phyloP scores from a whole-genome alignment of 495 filamentous ascomycete species.

The Tuber magnatum region DNA sequence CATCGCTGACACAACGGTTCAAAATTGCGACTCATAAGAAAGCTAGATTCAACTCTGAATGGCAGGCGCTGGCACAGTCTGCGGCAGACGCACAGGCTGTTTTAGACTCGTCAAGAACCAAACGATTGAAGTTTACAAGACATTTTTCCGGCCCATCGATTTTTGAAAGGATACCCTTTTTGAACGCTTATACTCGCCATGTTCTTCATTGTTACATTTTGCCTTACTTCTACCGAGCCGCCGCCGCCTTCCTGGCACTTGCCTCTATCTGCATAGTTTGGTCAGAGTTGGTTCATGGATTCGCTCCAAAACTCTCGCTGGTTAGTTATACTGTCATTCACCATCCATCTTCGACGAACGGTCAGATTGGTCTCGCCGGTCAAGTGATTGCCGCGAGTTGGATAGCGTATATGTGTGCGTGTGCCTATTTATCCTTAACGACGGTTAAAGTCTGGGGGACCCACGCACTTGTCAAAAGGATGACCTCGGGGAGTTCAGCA shows the following conservation, averaged over 20 bases:
- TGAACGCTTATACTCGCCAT: conserved; percentile 85
- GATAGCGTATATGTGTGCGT: conserved; percentile 88
- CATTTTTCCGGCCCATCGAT: conserved; percentile 51
- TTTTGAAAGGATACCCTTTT: conserved; percentile 51
- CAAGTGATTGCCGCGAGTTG: conserved; percentile 77
- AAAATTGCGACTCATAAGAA: conserved; percentile 74
- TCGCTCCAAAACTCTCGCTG: conserved; percentile 67
- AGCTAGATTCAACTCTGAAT: conserved; percentile 72
- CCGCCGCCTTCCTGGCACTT: conserved; percentile 58
- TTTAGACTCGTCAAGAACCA: conserved; percentile 72
- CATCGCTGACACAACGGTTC: conserved; percentile 74
- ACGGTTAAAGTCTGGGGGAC: conserved; percentile 94
- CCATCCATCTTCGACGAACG: conserved; percentile 56
- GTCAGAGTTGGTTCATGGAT: conserved; percentile 79
- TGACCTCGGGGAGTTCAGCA: conserved; percentile 83
- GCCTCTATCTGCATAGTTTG: conserved; percentile 80
- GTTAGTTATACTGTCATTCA: conserved; percentile 81
- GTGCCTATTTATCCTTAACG: conserved; percentile 73
- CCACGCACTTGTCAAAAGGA: conserved; percentile 77
- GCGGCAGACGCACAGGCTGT: conserved; percentile 71
- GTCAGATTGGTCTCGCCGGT: conserved; percentile 70
- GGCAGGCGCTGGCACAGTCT: conserved; percentile 68
- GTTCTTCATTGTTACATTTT: conserved; percentile 62
- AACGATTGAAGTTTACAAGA: conserved; percentile 66
- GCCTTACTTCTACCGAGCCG: conserved; percentile 55